phyloP scores from a whole-genome alignment of 768 basidiomycete genomes.

The Guyanaporus albipodus region DNA sequence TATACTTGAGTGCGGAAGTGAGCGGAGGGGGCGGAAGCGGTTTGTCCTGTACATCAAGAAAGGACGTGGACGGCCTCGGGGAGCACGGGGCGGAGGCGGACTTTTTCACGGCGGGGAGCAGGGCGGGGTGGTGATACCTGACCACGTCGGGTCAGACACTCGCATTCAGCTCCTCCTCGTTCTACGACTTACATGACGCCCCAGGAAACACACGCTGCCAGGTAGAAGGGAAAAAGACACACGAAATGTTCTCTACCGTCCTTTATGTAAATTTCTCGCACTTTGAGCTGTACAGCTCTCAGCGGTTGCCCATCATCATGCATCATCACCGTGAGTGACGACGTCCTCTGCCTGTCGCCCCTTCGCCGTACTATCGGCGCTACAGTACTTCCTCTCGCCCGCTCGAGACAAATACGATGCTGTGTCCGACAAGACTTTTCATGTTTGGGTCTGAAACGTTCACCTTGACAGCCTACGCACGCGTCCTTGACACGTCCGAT shows the following conservation, averaged over 20 bases:
- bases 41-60: slow-evolving; percentile 30
- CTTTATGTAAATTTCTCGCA: slow-evolving; percentile 33
- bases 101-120: slow-evolving; percentile 21
- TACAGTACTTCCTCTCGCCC: background rate
- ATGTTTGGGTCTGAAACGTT: no score
- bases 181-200: slow-evolving; percentile 23
- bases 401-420: slow-evolving; percentile 8
- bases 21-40: slow-evolving; percentile 40
- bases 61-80: slow-evolving; percentile 10
- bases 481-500: slow-evolving; percentile 10
- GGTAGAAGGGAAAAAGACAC: background rate
- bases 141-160: background rate
- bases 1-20: slow-evolving; percentile 21
- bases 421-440: slow-evolving; percentile 11
- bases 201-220: slow-evolving; percentile 1
- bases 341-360: background rate
- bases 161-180: no score
- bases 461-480: slow-evolving; percentile 1
- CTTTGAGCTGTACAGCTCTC: slow-evolving; percentile 2
- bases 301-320: background rate
- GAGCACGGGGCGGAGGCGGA: slow-evolving; percentile 28
- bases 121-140: slow-evolving; percentile 22
- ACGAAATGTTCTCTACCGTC: slow-evolving; percentile 20
- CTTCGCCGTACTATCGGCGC: background rate
- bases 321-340: background rate